Percentiles rank a stretch among this genome's conserved stretches.
These are phyloP conservation scores for Emericellopsis atlantica DNA, from an alignment of 2,329 filamentous ascomycete genomes.

Conservation along the genomic window DNA sequence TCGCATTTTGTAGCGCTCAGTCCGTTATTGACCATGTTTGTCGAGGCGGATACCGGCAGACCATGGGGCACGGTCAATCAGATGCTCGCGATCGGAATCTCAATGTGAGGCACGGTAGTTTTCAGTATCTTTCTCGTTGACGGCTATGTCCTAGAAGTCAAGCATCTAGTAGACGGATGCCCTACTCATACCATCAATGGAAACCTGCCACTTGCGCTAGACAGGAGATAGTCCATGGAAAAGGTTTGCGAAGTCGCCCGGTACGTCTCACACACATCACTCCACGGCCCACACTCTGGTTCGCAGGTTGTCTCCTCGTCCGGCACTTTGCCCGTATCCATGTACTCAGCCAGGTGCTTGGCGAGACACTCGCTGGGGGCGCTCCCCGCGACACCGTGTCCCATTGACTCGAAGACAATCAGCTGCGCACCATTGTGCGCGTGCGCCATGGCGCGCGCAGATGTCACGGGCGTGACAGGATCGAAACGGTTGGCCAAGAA, in stretches of 20 bases:
- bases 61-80: too few relatives aligned
- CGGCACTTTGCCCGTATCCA: slow-evolving; percentile 13
- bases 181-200: too few relatives aligned
- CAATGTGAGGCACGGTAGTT: too few relatives aligned
- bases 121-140: too few relatives aligned
- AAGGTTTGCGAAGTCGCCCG: not conserved
- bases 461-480: slow-evolving; percentile 29
- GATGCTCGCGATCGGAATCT: too few relatives aligned
- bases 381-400: slow-evolving; percentile 10
- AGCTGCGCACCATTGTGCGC: slow-evolving; percentile 14
- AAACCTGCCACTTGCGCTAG: not conserved
- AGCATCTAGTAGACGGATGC: too few relatives aligned
- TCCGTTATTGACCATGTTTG: too few relatives aligned
- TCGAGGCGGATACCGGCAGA: too few relatives aligned
- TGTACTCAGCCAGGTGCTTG: slow-evolving; percentile 2
- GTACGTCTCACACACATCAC: slow-evolving; percentile 1
- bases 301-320: slow-evolving; percentile 9
- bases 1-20: too few relatives aligned
- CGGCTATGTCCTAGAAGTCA: too few relatives aligned
- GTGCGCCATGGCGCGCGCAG: slow-evolving; percentile 17
- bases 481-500: slow-evolving; percentile 29
- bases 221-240: not conserved
- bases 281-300: slow-evolving; percentile 9
- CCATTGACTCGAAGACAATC: slow-evolving; percentile 15
- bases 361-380: slow-evolving; percentile 8